Evolutionary conservation across 768 basidiomycete genomes (phyloP).

Genomic region (Hericium alpestre): DNA sequence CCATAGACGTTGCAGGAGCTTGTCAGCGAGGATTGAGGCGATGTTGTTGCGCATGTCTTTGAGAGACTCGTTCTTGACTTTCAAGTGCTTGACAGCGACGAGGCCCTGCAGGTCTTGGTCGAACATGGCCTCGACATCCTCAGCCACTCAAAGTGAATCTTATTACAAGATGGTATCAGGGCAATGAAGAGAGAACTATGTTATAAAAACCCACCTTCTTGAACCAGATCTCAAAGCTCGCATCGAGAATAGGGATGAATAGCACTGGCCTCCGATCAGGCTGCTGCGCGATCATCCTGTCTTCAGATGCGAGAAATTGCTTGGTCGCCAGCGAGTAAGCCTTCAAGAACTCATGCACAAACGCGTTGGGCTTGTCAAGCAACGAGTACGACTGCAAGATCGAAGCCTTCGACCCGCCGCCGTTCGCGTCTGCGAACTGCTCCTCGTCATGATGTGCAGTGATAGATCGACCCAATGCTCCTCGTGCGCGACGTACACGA

Average conservation of each 20-base stretch:
- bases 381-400: conserved; percentile 72
- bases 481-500: conserved; percentile 93
- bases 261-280: conserved; percentile 97
- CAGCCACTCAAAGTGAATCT: conserved; percentile 96
- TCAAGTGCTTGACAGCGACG: conserved; percentile 83
- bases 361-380: conserved; percentile 72
- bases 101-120: conserved; percentile 98
- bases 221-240: conserved; percentile 96
- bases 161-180: conserved; percentile 21
- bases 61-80: conserved; percentile 86
- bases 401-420: conserved; percentile 65
- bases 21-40: conserved; percentile 63
- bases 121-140: conserved; percentile 97
- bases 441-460: conserved; percentile 91
- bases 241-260: conserved; percentile 93
- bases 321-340: conserved; percentile 71
- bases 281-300: conserved; percentile 87
- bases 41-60: conserved; percentile 86
- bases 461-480: conserved; percentile 88
- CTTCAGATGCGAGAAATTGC: conserved; percentile 87
- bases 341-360: conserved; percentile 76
- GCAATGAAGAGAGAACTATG: background rate
- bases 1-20: conserved; percentile 67
- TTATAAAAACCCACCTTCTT: conserved; percentile 68
- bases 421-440: conserved; percentile 85